phyloP scores from a whole-genome alignment of 2,329 filamentous ascomycete genomes.

The Colletotrichum lentis region DNA sequence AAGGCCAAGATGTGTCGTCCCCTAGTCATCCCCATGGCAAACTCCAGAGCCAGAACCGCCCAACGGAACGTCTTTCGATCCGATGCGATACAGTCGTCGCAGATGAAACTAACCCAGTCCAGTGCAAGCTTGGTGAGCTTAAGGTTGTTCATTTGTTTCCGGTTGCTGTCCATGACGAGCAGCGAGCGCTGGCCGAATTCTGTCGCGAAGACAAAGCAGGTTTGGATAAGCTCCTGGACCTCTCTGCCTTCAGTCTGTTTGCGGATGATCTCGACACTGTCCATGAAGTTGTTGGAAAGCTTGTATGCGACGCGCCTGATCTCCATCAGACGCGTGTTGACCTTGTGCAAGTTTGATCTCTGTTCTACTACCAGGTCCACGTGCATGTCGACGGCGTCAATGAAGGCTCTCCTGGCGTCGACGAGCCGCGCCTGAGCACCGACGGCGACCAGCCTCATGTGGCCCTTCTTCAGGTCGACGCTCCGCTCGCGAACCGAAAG shows the following conservation, averaged over 20 bases:
- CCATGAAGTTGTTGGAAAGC: constrained; percentile 97
- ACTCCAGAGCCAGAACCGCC: constrained; percentile 94
- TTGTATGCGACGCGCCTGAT: constrained; percentile 97
- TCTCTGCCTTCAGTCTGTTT: constrained; percentile 84
- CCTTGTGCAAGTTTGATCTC: constrained; percentile 89
- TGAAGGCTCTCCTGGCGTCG: constrained; percentile 79
- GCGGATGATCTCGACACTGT: constrained; percentile 92
- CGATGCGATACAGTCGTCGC: constrained; percentile 92
- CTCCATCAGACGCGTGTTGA: constrained; percentile 89
- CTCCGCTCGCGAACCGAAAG: constrained; percentile 78
- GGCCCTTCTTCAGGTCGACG: constrained; percentile 85
- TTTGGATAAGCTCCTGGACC: constrained; percentile 95
- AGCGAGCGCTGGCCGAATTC: constrained; percentile 96
- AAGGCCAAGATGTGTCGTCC: constrained; percentile 93
- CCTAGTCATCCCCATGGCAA: constrained; percentile 96
- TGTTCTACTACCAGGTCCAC: constrained; percentile 91
- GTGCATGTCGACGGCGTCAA: constrained; percentile 81
- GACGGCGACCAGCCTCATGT: constrained; percentile 87
- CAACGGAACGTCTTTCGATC: constrained; percentile 97
- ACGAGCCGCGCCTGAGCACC: constrained; percentile 81
- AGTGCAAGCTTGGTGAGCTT: constrained; percentile 92
- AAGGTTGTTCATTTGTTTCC: constrained; percentile 95
- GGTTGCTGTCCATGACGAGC: constrained; percentile 93
- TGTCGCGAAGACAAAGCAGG: constrained; percentile 98
- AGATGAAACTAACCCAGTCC: constrained; percentile 98